Evolutionary conservation across 345 rosid species (phyloP).

Genomic region (Odontarrhena argentea): DNA sequence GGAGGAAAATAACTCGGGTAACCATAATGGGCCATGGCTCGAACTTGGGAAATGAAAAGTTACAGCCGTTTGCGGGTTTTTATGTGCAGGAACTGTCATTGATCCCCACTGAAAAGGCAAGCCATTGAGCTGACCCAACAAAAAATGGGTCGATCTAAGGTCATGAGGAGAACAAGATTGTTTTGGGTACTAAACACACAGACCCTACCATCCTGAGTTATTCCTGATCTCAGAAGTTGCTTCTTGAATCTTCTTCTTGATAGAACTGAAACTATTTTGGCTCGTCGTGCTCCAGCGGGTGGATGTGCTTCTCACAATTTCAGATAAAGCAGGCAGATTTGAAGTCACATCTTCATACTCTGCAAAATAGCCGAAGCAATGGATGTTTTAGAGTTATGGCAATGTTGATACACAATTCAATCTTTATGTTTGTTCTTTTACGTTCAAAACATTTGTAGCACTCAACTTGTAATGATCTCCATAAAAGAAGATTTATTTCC

Average conservation of each 20-base stretch:
- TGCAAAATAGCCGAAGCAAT: conserved; percentile 39
- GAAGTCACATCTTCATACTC: conserved; percentile 65
- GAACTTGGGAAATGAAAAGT: conserved; percentile 59
- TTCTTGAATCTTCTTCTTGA: conserved; percentile 78
- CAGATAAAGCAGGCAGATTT: conserved; percentile 58
- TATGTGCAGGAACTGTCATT: background rate
- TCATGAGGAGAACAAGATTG: conserved; percentile 12
- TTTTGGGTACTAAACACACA: conserved; percentile 4
- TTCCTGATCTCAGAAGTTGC: conserved; percentile 78
- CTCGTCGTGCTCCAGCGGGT: conserved; percentile 64
- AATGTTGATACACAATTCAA: conserved; percentile 22
- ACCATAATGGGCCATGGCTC: conserved; percentile 56
- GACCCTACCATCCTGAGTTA: conserved; percentile 54
- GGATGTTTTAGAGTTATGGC: conserved; percentile 1
- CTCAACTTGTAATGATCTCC: conserved; percentile 30
- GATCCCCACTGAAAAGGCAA: conserved; percentile 4
- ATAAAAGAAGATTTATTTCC: background rate
- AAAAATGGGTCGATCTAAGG: conserved; percentile 3
- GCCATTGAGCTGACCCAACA: background rate
- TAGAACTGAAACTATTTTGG: conserved; percentile 60
- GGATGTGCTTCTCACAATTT: conserved; percentile 73
- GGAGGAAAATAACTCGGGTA: conserved; percentile 48
- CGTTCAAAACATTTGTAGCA: conserved; percentile 26
- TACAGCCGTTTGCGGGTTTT: background rate
- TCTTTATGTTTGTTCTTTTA: conserved; percentile 8